These are phyloP conservation scores for Boletus sp. DNA, from an alignment of 768 basidiomycete species.

Conservation along the genomic window DNA sequence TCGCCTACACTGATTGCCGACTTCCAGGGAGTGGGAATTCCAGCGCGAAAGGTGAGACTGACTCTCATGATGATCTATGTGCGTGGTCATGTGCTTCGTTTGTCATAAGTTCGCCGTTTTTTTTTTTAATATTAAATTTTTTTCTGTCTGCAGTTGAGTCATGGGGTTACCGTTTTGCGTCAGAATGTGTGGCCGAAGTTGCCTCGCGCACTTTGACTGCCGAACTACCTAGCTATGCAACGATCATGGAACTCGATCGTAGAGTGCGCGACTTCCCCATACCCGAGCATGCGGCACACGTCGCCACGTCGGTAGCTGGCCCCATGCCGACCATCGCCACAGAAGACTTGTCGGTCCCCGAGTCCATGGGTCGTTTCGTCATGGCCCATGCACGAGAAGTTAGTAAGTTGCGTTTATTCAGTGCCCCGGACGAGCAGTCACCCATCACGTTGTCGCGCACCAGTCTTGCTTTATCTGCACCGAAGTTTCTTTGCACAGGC, in stretches of 20 bases:
- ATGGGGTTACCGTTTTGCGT: conserved; percentile 64
- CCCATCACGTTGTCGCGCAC: not conserved
- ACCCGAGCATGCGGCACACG: conserved; percentile 42
- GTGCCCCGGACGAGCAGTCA: not conserved
- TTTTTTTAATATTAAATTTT: not conserved
- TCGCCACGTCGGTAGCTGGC: conserved; percentile 33
- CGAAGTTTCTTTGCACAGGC: conserved; percentile 70
- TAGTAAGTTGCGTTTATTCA: conserved; percentile 26
- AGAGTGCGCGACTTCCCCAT: conserved; percentile 66
- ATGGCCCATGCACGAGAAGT: conserved; percentile 36
- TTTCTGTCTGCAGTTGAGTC: conserved; percentile 42
- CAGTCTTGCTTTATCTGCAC: conserved; percentile 62
- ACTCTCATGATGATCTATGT: conserved; percentile 24
- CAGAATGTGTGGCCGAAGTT: conserved; percentile 64
- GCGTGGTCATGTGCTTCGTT: conserved; percentile 12
- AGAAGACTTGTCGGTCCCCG: conserved; percentile 15
- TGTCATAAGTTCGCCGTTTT: not conserved
- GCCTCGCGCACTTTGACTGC: conserved; percentile 58
- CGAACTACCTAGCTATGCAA: conserved; percentile 59
- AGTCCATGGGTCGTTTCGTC: conserved; percentile 39
- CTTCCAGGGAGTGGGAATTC: conserved; percentile 41
- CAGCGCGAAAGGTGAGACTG: conserved; percentile 17
- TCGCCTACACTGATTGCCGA: conserved; percentile 64
- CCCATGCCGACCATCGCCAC: conserved; percentile 14
- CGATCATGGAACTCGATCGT: conserved; percentile 64